Conservation (phyloP, 78 protist species). For the Cyanophora paradoxa region DNA sequence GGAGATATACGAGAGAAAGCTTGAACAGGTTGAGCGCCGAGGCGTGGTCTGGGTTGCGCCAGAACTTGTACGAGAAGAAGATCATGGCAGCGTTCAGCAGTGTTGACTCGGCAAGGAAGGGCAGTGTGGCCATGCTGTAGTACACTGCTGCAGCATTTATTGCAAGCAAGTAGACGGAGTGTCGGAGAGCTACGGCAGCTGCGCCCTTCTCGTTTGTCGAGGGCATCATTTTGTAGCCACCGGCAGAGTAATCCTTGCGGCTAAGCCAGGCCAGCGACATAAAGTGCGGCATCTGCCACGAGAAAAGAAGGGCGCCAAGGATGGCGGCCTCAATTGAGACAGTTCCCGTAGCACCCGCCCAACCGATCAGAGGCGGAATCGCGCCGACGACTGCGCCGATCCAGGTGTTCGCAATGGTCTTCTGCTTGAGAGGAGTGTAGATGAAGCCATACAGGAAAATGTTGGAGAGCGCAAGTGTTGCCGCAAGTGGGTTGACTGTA, state of each 20-base stretch:
- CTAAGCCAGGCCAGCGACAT: slow-evolving; percentile 48
- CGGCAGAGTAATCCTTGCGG: slow-evolving; percentile 12
- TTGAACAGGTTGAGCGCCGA: slow-evolving; percentile 24
- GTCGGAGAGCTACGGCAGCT: too few relatives aligned
- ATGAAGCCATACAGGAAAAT: slow-evolving; percentile 53
- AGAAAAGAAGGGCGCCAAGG: slow-evolving; percentile 44
- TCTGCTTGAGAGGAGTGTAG: slow-evolving; percentile 81
- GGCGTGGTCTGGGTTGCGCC: not conserved
- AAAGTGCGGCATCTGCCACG: slow-evolving; percentile 90
- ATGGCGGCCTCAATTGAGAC: too few relatives aligned
- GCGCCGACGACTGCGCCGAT: slow-evolving; percentile 87
- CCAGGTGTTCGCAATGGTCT: slow-evolving; percentile 70
- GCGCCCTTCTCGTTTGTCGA: not conserved
- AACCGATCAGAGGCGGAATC: slow-evolving; percentile 88
- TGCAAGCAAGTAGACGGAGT: too few relatives aligned
- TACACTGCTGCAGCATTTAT: too few relatives aligned
- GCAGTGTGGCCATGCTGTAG: too few relatives aligned
- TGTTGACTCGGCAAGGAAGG: not conserved
- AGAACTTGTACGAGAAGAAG: not conserved
- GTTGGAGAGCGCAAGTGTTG: slow-evolving; percentile 63
- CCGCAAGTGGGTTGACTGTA: slow-evolving; percentile 38
- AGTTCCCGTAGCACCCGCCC: slow-evolving; percentile 50
- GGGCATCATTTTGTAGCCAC: slow-evolving; percentile 32
- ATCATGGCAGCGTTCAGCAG: not conserved
- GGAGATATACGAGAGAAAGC: slow-evolving; percentile 22